Evolutionary conservation across 805 yeast species (phyloP).

Genomic region (Myxozyma geophila): DNA sequence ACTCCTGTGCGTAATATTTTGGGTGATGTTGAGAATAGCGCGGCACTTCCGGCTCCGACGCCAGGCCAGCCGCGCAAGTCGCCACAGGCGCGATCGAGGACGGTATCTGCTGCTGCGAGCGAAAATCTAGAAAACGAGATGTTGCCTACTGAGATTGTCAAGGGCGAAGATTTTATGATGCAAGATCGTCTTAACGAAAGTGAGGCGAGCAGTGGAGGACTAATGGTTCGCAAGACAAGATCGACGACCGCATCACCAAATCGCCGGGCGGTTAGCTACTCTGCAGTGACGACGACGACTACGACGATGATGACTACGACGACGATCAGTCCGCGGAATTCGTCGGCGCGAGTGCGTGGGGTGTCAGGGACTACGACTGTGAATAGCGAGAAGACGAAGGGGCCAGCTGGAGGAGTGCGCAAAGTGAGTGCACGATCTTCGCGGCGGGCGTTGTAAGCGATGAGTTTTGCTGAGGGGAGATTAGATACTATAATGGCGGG

Average conservation of each 20-base stretch:
- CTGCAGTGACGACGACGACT: slow-evolving; percentile 34
- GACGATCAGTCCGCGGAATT: slow-evolving; percentile 10
- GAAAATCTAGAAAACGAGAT: slow-evolving; percentile 12
- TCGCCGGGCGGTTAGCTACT: slow-evolving; percentile 33
- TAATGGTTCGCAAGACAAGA: slow-evolving; percentile 31
- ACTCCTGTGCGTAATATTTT: slow-evolving; percentile 82
- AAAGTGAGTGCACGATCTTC: slow-evolving; percentile 27
- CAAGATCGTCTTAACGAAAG: slow-evolving; percentile 4
- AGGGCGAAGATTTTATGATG: slow-evolving; percentile 9
- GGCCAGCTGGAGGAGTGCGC: slow-evolving; percentile 29
- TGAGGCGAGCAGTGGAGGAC: slow-evolving; percentile 2
- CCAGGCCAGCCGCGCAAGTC: slow-evolving; percentile 95
- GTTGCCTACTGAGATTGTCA: slow-evolving; percentile 1
- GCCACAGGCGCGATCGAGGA: slow-evolving; percentile 18
- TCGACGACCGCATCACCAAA: slow-evolving; percentile 25
- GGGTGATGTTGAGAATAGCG: slow-evolving; percentile 63
- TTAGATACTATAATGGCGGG: too few relatives aligned
- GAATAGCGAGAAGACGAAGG: slow-evolving; percentile 14
- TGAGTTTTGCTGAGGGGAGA: neutral
- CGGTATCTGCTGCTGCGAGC: slow-evolving; percentile 11
- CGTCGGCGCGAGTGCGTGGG: slow-evolving; percentile 13
- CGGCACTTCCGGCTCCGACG: slow-evolving; percentile 86
- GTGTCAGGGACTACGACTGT: slow-evolving; percentile 19
- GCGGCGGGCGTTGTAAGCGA: slow-evolving; percentile 1
- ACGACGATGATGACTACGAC: slow-evolving; percentile 30